These are phyloP conservation scores for Centrapalus pauciflorus DNA, from an alignment of 129 eudicot genomes.

Conservation along the genomic window DNA sequence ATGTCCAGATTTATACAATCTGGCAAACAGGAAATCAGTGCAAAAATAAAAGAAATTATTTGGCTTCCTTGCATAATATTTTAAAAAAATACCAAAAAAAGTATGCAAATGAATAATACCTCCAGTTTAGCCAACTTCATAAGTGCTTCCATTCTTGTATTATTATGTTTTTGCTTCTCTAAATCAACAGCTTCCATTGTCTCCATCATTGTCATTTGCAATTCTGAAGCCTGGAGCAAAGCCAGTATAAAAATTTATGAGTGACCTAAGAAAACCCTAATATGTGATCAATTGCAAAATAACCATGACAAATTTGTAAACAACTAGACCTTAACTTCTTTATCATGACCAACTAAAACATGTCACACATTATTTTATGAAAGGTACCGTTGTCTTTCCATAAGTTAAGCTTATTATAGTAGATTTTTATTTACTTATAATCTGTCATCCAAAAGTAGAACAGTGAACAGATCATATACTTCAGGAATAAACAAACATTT, in stretches of 20 bases:
- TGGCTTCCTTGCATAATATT: neutral
- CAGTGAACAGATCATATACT: neutral
- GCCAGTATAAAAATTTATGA: no score
- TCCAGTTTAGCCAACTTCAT: conserved; percentile 75
- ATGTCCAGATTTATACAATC: conserved; percentile 5
- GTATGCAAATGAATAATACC: conserved; percentile 36
- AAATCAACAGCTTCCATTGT: conserved; percentile 88
- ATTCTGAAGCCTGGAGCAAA: conserved; percentile 68
- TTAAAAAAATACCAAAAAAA: neutral
- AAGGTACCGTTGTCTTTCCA: neutral
- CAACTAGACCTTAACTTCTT: no score
- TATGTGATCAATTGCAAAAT: neutral
- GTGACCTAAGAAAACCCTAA: no score
- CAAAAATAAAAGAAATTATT: neutral
- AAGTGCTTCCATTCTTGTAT: conserved; percentile 87
- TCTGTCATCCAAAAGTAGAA: neutral
- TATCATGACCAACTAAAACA: no score
- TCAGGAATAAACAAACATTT: neutral
- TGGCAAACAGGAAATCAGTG: conserved; percentile 1
- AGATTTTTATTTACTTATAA: neutral
- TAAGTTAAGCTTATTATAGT: neutral
- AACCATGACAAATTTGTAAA: neutral
- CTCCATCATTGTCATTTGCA: conserved; percentile 87
- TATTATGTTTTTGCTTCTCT: conserved; percentile 92
- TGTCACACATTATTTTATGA: neutral